Percentiles rank a stretch among this genome's conserved stretches.
Conservation (phyloP, 2,329 filamentous ascomycete genomes). For the Scedosporium boydii region DNA sequence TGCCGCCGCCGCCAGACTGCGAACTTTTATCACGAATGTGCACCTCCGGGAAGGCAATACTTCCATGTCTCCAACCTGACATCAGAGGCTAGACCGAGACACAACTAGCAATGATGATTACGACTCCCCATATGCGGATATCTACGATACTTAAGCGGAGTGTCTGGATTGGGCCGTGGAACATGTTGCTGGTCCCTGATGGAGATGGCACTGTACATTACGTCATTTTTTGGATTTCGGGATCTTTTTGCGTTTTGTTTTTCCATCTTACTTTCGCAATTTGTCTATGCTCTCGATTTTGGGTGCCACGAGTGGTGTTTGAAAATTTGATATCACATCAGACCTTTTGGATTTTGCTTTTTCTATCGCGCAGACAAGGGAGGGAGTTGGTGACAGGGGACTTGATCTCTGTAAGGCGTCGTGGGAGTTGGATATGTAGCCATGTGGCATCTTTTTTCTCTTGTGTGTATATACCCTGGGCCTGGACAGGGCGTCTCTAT, state of each 20-base stretch:
- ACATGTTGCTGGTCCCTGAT: not conserved
- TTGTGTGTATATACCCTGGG: not conserved
- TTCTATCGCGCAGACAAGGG: slow-evolving; percentile 3
- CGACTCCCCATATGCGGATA: not conserved
- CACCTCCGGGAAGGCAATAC: no score
- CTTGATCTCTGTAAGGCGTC: slow-evolving; percentile 3
- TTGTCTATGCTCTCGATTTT: no score
- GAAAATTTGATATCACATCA: no score
- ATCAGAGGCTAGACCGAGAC: not conserved
- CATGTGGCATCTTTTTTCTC: not conserved
- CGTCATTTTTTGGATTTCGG: not conserved
- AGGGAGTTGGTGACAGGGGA: not conserved
- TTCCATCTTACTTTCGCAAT: no score
- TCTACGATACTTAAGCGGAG: not conserved
- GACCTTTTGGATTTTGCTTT: slow-evolving; percentile 9
- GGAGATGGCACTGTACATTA: not conserved
- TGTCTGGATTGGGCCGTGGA: no score
- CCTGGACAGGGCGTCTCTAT: not conserved
- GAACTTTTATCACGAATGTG: no score
- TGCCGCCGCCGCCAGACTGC: no score
- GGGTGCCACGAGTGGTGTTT: no score
- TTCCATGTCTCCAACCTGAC: not conserved
- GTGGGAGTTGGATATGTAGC: not conserved
- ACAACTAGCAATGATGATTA: not conserved
- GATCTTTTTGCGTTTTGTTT: no score